Base-by-base conservation (phyloP, 192 early-diverging fungal genomes). In the Allomyces arbusculus region DNA sequence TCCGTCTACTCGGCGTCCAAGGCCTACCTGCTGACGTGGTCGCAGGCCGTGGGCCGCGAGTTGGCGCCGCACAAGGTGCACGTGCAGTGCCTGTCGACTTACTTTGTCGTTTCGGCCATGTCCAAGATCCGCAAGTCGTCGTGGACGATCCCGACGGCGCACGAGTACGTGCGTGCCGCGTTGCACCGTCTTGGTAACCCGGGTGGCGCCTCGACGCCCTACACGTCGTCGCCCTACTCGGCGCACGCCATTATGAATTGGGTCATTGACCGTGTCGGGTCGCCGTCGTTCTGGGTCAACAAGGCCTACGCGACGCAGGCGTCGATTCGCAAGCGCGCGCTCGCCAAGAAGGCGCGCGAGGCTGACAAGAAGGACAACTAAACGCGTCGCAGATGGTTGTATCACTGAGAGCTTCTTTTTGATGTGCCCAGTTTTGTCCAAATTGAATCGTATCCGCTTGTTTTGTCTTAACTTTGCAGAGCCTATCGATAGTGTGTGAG, bases 31-130 rank as follows among this genome's bases (percentile, higher is more conserved):
- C 83, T 82, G 62, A 87, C 77, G 69, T 97, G 89, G 84, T 91
- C 88, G 62, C 85, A 89, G 76, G 91, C 91, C 33, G 75, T 98
- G 62, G 91, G 85, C 23, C 77, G 83, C 24, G 95, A 98, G 73
- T 70, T 90, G 33, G 74, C 79, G 24, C 68, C 76, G 8, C 72
- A 79, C 24, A 85, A 85, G 58, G 80, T 98, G 24, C 75, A 86
- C 24, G 92, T 98, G 28, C 84, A 98, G 80, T 86, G 91, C 76
- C 68, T 95, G 69, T 94, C 92, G 72, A 91, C 91, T 24, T 96
- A 90, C 77, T 98, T 95, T 87, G 92, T 98, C 69, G 83, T 86
- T 63, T 89, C 95, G 12, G 80, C 83, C 63, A 96, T 98, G 95
- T 87, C 86, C 66, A 96, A 95, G 79, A 92, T 95, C 64, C 74